Base-by-base conservation (phyloP, 345 rosid species). In the Sisymbrium irio region DNA sequence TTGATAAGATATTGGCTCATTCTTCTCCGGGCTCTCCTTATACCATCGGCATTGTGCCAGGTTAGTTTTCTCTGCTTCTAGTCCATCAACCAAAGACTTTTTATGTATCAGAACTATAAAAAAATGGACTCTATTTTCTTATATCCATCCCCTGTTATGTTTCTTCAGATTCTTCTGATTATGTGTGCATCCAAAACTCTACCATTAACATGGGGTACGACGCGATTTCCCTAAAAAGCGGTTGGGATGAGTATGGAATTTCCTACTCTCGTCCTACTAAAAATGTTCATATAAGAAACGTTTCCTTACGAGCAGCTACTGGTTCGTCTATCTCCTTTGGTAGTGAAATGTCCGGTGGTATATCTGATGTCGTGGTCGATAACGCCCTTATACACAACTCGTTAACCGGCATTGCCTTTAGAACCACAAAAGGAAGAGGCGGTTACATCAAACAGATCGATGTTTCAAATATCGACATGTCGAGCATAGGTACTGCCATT, bases 171-270 rank as follows among this genome's bases (percentile, higher is more conserved):
- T 88, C 93, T 20, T 83, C 89, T 65, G 70, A 81, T 27, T 72
- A 84, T 28, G 81, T 82, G 7, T 81, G 90, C 82, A 88, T 84
- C 47, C 86, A 84, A 78, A 78, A 88, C 66, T 80, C 82, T 13
- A 78, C 71, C 77, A 85, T 86, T 33, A 77, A 78, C 7, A 77
- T 81, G n/a, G 88, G 93, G 3, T 78, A 86, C 20, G 93, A 86
- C 62, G 82, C 82, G 0, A 82, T 88, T 2, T 83, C 83, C 2
- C 80, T 84, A 4, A 85, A 88, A 74, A 88, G 93, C 17, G 93
- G 93, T 36, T 86, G 93, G 93, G 93, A 88, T 27, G 82, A 86
- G 72, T 88, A 86, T 35, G 90, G 90, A 15, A 83, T 86, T 2
- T 62, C 83, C 0, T 86, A 78, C 3, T 71, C 81, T 9, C 80